phyloP scores from a whole-genome alignment of 495 filamentous ascomycete genomes.

The Ramalina intermedia region DNA sequence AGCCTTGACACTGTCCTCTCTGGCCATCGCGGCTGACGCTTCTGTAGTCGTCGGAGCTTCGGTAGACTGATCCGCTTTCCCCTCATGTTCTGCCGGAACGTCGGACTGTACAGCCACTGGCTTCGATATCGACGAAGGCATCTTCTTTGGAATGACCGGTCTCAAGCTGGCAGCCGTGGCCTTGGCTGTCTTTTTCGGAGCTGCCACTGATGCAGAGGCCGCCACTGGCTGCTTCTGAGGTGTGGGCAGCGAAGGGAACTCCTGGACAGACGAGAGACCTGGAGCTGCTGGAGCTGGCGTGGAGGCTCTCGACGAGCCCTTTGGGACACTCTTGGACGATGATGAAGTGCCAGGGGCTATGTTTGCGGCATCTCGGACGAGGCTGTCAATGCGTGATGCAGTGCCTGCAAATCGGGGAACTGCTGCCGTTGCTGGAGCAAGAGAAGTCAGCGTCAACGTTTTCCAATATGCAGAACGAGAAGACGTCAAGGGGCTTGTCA shows the following conservation, averaged over 20 bases:
- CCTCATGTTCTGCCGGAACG: conserved; percentile 1
- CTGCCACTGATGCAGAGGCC: neutral
- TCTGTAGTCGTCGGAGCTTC: neutral
- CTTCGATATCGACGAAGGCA: conserved; percentile 15
- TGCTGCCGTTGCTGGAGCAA: neutral
- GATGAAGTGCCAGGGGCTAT: neutral
- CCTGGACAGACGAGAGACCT: conserved; percentile 22
- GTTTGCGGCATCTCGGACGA: conserved; percentile 3
- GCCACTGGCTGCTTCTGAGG: conserved; percentile 15
- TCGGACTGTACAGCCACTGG: conserved; percentile 5
- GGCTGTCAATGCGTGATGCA: neutral
- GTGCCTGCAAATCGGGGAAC: conserved; percentile 7
- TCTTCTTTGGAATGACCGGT: conserved; percentile 1
- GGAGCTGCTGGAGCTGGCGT: conserved; percentile 7
- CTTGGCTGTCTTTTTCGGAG: conserved; percentile 1
- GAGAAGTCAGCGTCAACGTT: no score
- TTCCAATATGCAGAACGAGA: no score
- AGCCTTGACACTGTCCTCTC: neutral
- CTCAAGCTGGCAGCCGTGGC: neutral
- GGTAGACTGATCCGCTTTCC: neutral
- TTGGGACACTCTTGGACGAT: neutral
- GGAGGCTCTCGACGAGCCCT: neutral
- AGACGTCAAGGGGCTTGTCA: neutral
- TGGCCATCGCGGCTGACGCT: neutral
- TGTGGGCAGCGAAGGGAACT: conserved; percentile 37